Evolutionary conservation across 2,329 filamentous ascomycete species (phyloP).

Genomic region (Zalaria sp.): DNA sequence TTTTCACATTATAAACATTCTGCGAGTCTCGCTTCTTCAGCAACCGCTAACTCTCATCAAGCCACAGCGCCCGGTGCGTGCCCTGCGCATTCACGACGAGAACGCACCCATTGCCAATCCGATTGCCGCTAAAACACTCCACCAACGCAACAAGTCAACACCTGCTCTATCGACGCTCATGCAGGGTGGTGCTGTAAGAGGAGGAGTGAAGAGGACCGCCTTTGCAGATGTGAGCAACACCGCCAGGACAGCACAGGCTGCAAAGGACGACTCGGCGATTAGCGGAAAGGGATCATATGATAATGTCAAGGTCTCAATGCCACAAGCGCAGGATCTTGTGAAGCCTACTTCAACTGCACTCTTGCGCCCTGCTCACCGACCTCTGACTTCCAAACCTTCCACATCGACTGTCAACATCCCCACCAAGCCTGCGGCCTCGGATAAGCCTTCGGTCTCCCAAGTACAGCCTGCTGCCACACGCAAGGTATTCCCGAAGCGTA

Average conservation of each 20-base stretch:
- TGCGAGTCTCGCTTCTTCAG: neutral
- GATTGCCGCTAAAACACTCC: conserved; percentile 42
- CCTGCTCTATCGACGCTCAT: conserved; percentile 44
- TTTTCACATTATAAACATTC: neutral
- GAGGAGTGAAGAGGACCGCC: conserved; percentile 58
- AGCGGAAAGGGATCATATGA: conserved; percentile 30
- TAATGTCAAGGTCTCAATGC: conserved; percentile 13
- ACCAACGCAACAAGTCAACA: conserved; percentile 72
- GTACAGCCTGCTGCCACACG: conserved; percentile 24
- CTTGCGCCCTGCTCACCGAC: conserved; percentile 48
- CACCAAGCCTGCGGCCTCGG: conserved; percentile 1
- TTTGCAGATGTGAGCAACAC: conserved; percentile 76
- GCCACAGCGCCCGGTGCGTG: conserved; percentile 54
- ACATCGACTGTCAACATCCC: conserved; percentile 3
- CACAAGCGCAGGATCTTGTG: conserved; percentile 20
- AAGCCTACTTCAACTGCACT: conserved; percentile 22
- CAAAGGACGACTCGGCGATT: conserved; percentile 44
- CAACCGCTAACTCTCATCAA: conserved; percentile 22
- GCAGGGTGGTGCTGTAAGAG: conserved; percentile 44
- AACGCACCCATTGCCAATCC: conserved; percentile 35
- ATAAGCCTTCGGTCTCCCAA: neutral
- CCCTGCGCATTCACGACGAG: conserved; percentile 53
- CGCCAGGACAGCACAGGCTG: conserved; percentile 21
- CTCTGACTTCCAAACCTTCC: conserved; percentile 18
- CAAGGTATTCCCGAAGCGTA: conserved; percentile 37